Evolutionary conservation across 495 filamentous ascomycete species (phyloP), one percentile per base, ranked within the genome.

Genomic region (Annulohypoxylon bovei): DNA sequence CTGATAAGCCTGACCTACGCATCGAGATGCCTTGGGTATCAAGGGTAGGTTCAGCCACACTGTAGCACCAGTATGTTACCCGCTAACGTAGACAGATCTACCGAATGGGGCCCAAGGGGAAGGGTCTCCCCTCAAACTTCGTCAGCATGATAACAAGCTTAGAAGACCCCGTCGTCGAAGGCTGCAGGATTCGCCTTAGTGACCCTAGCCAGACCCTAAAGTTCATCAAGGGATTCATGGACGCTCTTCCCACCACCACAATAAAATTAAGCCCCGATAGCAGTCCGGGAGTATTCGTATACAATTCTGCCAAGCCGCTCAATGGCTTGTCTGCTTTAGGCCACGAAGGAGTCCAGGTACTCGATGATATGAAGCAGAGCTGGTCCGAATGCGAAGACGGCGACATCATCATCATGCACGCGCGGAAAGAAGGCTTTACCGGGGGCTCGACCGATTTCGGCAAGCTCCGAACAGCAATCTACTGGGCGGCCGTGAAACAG

Each of bases 1-100:
- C 88, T 12, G 95, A 99, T 78, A 99, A 99, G 76, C 95, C 95
- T 1, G 96, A 99, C 76, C 81, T 93, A 2, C 86, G 95, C 6
- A 85, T 89, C 11, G 69, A n/a, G 2, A 0, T 11, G 4, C 32
- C 39, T 1, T 14, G 47, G 7, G 65, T 75, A 18, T 77, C 80
- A 46, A 70, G 81, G 67, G 87, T 88, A 75, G 11, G 81, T 66
- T 27, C 27, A 42, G 23, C 49, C 22, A 16, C 22, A 35, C 5
- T 20, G 1, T 1, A 3, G 25, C 28, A 1, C 14, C 28, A 7
- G 25, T 27, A 1, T 33, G 7, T 32, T 33, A 9, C n/a, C 40
- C 44, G 11, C 73, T 81, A 66, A 80, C 56, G 7, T 6, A 80
- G 80, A 70, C 77, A 90, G 84, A 91, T 97, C 16, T 75, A 79